Conservation (phyloP, 768 basidiomycete species). For the Holtermanniella nyarrowii region DNA sequence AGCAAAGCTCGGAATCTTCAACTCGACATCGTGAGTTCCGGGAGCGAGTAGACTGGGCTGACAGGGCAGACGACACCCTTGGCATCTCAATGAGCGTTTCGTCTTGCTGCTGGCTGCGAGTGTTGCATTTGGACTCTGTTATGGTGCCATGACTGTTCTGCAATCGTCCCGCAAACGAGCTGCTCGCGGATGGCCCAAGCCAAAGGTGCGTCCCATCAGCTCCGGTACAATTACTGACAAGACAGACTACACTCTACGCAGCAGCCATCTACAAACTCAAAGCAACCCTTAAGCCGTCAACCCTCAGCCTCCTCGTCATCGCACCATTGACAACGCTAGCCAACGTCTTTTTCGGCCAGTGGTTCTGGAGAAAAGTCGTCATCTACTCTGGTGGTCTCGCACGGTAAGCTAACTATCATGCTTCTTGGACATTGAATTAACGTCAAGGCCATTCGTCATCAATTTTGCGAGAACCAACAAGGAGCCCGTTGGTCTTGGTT, state of each 20-base stretch:
- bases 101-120: slow-evolving; percentile 23
- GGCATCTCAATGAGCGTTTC: slow-evolving; percentile 31
- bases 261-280: background rate
- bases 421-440: too few relatives aligned
- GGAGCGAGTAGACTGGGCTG: background rate
- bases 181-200: slow-evolving; percentile 18
- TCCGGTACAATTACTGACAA: too few relatives aligned
- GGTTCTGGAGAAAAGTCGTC: background rate
- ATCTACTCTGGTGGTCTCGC: too few relatives aligned
- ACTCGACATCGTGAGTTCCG: background rate
- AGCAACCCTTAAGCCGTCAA: slow-evolving; percentile 2
- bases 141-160: slow-evolving; percentile 23
- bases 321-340: slow-evolving; percentile 6
- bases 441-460: slow-evolving; percentile 31
- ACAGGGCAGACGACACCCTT: slow-evolving; percentile 18
- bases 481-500: slow-evolving; percentile 5
- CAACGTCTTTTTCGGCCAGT: slow-evolving; percentile 6
- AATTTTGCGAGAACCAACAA: slow-evolving; percentile 19
- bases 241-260: background rate
- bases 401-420: background rate
- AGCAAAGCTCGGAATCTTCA: background rate
- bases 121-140: slow-evolving; percentile 9
- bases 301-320: slow-evolving; percentile 2
- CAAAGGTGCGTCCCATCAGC: slow-evolving; percentile 12
- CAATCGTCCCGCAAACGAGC: slow-evolving; percentile 8